These are phyloP conservation scores for Elongisporangium undulatum DNA, from an alignment of 352 stramenopile species.

Conservation along the genomic window DNA sequence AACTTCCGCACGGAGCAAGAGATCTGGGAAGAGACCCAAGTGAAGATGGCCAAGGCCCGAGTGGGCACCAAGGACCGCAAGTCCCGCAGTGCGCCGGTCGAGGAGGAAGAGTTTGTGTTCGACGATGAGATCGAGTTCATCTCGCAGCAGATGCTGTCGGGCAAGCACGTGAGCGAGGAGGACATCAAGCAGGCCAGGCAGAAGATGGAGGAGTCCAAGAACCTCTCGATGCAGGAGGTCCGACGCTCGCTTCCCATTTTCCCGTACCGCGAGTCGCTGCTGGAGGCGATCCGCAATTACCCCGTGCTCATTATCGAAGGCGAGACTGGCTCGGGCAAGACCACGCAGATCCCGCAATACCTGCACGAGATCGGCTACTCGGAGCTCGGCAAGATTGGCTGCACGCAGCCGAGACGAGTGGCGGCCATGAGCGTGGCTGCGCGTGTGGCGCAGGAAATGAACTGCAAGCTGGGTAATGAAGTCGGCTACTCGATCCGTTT, in stretches of 20 bases:
- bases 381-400: conserved; percentile 95
- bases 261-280: conserved; percentile 96
- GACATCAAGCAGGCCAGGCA: conserved; percentile 63
- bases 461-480: conserved; percentile 95
- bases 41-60: conserved; percentile 78
- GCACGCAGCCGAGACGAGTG: conserved; percentile 95
- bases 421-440: conserved; percentile 99
- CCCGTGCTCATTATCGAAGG: conserved; percentile 84
- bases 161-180: conserved; percentile 79
- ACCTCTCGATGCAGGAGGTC: conserved; percentile 94
- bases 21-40: conserved; percentile 97
- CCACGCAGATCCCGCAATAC: conserved; percentile 99
- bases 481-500: conserved; percentile 99
- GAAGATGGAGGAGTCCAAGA: conserved; percentile 74
- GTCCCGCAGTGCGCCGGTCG: conserved; percentile 32
- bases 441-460: conserved; percentile 98
- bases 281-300: conserved; percentile 96
- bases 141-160: conserved; percentile 84
- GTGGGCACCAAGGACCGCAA: conserved; percentile 69
- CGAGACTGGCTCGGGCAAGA: conserved; percentile 97
- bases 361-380: conserved; percentile 96
- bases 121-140: conserved; percentile 99
- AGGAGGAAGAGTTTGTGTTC: conserved; percentile 97
- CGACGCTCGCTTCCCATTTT: conserved; percentile 97
- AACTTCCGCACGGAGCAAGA: conserved; percentile 97